Evolutionary conservation across 495 filamentous ascomycete genomes (phyloP).

Genomic region (Aspergillus funiculosus): DNA sequence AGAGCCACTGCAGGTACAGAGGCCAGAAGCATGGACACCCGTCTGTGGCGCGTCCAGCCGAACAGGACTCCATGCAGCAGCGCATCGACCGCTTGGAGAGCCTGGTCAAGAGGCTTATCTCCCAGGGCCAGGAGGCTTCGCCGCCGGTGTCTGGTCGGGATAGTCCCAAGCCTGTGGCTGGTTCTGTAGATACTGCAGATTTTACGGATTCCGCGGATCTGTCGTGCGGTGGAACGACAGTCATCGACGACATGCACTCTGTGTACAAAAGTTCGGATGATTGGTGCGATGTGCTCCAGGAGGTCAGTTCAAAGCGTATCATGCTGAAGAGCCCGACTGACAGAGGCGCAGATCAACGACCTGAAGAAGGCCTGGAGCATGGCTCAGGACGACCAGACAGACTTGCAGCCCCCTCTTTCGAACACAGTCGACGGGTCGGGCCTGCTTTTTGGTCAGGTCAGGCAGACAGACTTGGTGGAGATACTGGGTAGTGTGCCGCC

Average conservation of each 20-base stretch:
- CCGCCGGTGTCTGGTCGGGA: not conserved
- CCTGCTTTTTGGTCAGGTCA: slow-evolving; percentile 12
- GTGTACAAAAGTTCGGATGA: slow-evolving; percentile 6
- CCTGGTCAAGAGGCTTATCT: slow-evolving; percentile 7
- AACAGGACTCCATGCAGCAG: slow-evolving; percentile 4
- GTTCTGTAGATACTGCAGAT: not conserved
- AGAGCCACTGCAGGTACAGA: not conserved
- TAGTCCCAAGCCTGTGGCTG: not conserved
- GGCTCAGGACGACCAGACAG: not conserved
- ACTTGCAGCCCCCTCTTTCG: not conserved
- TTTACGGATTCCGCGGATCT: no score
- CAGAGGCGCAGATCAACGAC: slow-evolving; percentile 13
- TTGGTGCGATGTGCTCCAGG: slow-evolving; percentile 12
- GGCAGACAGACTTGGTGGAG: slow-evolving; percentile 5
- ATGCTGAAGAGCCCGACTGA: not conserved
- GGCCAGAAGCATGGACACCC: not conserved
- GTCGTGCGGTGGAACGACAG: not conserved
- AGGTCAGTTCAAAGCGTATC: not conserved
- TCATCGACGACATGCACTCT: slow-evolving; percentile 7
- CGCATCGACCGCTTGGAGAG: slow-evolving; percentile 14
- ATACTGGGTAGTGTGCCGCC: slow-evolving; percentile 10
- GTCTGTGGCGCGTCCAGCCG: not conserved
- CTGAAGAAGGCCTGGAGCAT: slow-evolving; percentile 10
- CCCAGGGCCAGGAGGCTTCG: not conserved
- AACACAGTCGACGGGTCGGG: slow-evolving; percentile 12